Evolutionary conservation across 805 yeast genomes (phyloP).

Genomic region (Saccharomycopsis fermentans): DNA sequence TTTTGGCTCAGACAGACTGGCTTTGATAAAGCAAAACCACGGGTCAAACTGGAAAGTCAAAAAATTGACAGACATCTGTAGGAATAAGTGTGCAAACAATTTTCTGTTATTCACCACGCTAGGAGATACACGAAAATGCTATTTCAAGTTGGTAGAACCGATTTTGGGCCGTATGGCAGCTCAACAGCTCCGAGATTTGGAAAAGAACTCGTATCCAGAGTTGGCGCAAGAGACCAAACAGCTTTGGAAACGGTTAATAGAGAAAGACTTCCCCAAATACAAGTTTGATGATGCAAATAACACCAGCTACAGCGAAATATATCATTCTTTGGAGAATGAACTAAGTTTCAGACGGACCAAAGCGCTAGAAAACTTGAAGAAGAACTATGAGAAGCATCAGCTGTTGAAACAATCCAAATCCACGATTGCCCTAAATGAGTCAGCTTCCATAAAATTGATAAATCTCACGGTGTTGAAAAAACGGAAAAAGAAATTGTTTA

Average conservation of each 20-base stretch:
- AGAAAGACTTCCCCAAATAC: conserved; percentile 9
- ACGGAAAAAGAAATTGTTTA: conserved; percentile 2
- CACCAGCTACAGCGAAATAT: neutral
- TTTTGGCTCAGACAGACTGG: neutral
- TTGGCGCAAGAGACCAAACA: neutral
- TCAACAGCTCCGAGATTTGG: conserved; percentile 8
- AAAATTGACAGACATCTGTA: conserved; percentile 10
- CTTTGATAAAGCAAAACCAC: neutral
- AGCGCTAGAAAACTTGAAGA: conserved; percentile 16
- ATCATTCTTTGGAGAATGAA: neutral
- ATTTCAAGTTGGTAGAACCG: conserved; percentile 9
- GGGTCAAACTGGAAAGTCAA: neutral
- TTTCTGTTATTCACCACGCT: conserved; percentile 5
- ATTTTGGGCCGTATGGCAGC: conserved; percentile 8
- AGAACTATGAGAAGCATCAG: conserved; percentile 5
- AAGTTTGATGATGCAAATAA: neutral
- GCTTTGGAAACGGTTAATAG: conserved; percentile 9
- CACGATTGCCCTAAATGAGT: conserved; percentile 7
- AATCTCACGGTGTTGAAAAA: conserved; percentile 2
- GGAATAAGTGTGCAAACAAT: neutral
- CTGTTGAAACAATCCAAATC: conserved; percentile 3
- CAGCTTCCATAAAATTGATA: conserved; percentile 7
- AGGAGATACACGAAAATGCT: conserved; percentile 3
- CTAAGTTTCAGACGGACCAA: conserved; percentile 3
- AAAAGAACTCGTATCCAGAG: conserved; percentile 4